Evolutionary conservation across 2,329 filamentous ascomycete species (phyloP).

Genomic region (Trichoderma cornu-damae): DNA sequence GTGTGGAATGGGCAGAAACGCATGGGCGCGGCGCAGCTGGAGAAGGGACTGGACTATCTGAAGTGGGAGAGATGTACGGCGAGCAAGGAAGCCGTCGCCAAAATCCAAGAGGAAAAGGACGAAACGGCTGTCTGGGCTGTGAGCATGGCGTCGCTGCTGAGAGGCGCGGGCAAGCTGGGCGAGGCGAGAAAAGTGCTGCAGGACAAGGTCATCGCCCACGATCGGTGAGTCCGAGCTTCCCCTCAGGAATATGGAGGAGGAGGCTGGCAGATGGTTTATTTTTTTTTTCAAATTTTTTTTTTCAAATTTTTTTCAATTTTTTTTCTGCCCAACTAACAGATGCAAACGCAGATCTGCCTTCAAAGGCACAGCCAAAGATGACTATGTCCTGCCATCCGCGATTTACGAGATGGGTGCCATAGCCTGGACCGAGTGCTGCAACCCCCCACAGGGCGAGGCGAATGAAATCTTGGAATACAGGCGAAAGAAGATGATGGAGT

Average conservation of each 20-base stretch:
- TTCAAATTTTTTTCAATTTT: no score
- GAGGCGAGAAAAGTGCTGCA: slow-evolving; percentile 63
- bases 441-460: slow-evolving; percentile 28
- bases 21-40: slow-evolving; percentile 63
- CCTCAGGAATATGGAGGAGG: accelerated
- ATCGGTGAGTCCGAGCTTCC: slow-evolving; percentile 45
- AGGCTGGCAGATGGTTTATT: no score
- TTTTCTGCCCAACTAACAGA: no score
- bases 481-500: slow-evolving; percentile 52
- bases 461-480: slow-evolving; percentile 37
- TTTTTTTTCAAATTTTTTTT: no score
- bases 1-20: slow-evolving; percentile 88
- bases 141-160: slow-evolving; percentile 59
- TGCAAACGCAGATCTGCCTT: slow-evolving; percentile 41
- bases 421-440: slow-evolving; percentile 65
- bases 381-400: slow-evolving; percentile 67
- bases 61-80: slow-evolving; percentile 59
- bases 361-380: slow-evolving; percentile 59
- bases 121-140: slow-evolving; percentile 62
- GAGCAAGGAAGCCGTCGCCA: slow-evolving; percentile 36
- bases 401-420: slow-evolving; percentile 84
- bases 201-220: slow-evolving; percentile 59
- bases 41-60: slow-evolving; percentile 58
- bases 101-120: slow-evolving; percentile 50
- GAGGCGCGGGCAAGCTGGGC: slow-evolving; percentile 56